Evolutionary conservation across 768 basidiomycete species (phyloP).

Genomic region (Pulveroboletus ravenelii): DNA sequence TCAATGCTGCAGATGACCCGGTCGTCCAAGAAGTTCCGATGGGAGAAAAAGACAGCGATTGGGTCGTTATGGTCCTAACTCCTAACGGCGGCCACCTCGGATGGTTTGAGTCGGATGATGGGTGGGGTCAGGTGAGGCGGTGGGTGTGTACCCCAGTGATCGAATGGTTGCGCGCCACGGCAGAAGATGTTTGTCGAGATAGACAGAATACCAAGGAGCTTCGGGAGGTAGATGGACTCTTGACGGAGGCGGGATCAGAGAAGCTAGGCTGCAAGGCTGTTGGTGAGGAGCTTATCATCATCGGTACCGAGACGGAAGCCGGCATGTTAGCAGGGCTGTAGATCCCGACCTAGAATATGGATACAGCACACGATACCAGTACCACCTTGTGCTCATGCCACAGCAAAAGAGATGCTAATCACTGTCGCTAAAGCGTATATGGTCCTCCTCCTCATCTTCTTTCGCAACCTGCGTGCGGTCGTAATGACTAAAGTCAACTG

Average conservation of each 20-base stretch:
- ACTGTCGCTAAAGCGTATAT: slow-evolving; percentile 79
- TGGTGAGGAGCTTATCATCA: slow-evolving; percentile 48
- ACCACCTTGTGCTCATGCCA: slow-evolving; percentile 1
- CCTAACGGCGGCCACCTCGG: slow-evolving; percentile 72
- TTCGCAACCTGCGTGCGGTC: slow-evolving; percentile 54
- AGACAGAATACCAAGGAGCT: slow-evolving; percentile 30
- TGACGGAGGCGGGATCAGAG: slow-evolving; percentile 53
- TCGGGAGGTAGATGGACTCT: slow-evolving; percentile 53
- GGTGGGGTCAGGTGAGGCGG: slow-evolving; percentile 34
- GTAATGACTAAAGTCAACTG: slow-evolving; percentile 88
- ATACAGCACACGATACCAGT: slow-evolving; percentile 6
- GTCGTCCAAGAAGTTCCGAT: slow-evolving; percentile 61
- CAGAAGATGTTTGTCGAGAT: slow-evolving; percentile 45
- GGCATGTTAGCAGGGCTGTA: slow-evolving; percentile 63
- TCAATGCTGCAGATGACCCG: slow-evolving; percentile 77
- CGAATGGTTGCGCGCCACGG: slow-evolving; percentile 62
- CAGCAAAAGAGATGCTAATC: slow-evolving; percentile 45
- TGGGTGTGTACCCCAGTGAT: slow-evolving; percentile 72
- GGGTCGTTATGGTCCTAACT: slow-evolving; percentile 59
- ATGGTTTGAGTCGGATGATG: slow-evolving; percentile 62
- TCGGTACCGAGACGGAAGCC: slow-evolving; percentile 48
- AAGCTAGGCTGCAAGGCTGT: slow-evolving; percentile 56
- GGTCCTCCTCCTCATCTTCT: slow-evolving; percentile 53
- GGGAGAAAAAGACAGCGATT: slow-evolving; percentile 47
- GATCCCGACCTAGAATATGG: slow-evolving; percentile 17